Conservation (phyloP, 164 flowering plant genomes). For the Santalum album region DNA sequence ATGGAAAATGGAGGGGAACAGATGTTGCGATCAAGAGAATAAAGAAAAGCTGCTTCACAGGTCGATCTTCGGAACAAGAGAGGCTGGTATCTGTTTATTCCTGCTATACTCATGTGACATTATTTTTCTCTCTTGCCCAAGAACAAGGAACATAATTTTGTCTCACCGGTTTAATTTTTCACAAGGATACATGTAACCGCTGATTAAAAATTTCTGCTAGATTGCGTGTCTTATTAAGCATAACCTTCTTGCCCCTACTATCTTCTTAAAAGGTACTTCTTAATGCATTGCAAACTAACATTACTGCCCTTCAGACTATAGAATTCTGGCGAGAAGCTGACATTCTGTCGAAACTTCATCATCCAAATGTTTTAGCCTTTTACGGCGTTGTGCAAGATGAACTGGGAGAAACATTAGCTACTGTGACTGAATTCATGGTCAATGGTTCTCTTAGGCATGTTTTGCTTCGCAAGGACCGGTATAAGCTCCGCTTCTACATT, state of each 20-base stretch:
- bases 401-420: constrained; percentile 5
- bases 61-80: constrained; percentile 6
- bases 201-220: neutral
- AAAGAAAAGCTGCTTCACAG: constrained; percentile 7
- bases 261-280: neutral
- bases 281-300: neutral
- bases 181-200: neutral
- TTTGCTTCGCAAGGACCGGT: constrained; percentile 6
- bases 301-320: constrained; percentile 2
- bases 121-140: neutral
- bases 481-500: neutral
- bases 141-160: neutral
- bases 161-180: neutral
- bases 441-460: constrained; percentile 8
- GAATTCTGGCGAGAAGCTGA: constrained; percentile 8
- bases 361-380: constrained; percentile 7
- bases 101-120: neutral
- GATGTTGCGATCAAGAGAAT: constrained; percentile 4
- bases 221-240: neutral
- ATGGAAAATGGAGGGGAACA: constrained; percentile 3
- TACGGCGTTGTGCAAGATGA: constrained; percentile 6
- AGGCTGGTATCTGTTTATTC: neutral
- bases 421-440: constrained; percentile 6
- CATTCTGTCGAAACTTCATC: constrained; percentile 5
- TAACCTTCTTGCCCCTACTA: neutral